Base-by-base conservation (phyloP, 2,329 filamentous ascomycete genomes). In the Chrysosporium keratinophilum region DNA sequence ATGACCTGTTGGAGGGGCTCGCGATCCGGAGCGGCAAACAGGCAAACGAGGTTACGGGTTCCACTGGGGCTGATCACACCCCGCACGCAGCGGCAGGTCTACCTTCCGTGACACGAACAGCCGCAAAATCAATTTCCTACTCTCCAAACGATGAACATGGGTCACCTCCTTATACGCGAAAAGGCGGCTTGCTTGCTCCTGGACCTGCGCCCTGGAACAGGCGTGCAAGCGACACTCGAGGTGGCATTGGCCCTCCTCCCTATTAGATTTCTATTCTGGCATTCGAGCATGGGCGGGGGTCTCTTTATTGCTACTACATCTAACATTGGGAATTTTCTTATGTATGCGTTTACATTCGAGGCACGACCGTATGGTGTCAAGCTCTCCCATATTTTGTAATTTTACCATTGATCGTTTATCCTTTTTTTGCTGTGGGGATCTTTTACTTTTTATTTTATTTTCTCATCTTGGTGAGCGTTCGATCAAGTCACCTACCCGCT, bases 1-100 rank as follows among this genome's bases (percentile, higher is more conserved):
- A 65, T 37, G 67, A 66, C 39, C 62, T 72, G 10, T 56, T 73
- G 37, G 64, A 69, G 43, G 65, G 67, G 0, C 67, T 71, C 56
- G 57, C 70, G 15, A 65, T 64, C 11, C 62, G 63, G 14, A 55
- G 60, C 23, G 56, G 63, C 20, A 56, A 53, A 17, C 56, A 59
- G 2, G 31, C n/a, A 9, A 54, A 49, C 40, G 46, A 40, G 19
- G n/a, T 4, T 7, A 17, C 17, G 28, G 51, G 35, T 14, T 35
- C 17, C 11, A 19, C 14, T 17, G 44, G 20, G 0, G 20, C 15
- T 15, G 44, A 41, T 23, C 23, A 14, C 4, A 9, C 45, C 35
- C 23, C 37, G 15, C 12, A 37, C 20, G 28, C 31, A 10, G 42
- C 35, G 17, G 43, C 20, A 23, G 44, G 15, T 6, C 42, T n/a